Evolutionary conservation across 23 red algal species (phyloP).

Genomic region (Gracilaria gracilis): DNA sequence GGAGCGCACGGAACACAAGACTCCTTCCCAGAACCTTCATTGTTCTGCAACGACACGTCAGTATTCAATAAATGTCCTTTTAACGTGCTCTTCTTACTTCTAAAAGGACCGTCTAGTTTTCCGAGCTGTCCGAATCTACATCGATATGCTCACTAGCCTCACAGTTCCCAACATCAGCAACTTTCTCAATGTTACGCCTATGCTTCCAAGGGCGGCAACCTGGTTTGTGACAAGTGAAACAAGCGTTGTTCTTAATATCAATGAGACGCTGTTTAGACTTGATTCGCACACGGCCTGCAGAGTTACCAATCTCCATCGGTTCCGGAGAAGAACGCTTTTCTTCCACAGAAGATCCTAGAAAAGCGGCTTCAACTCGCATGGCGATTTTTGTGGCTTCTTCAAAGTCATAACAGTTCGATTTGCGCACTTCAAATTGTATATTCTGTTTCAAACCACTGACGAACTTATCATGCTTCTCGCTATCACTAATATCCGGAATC

Average conservation of each 20-base stretch:
- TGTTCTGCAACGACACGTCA: neutral
- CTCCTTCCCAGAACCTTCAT: neutral
- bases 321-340: neutral
- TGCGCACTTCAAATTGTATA: slow-evolving; percentile 22
- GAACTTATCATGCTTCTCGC: slow-evolving; percentile 1
- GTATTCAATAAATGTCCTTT: neutral
- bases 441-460: slow-evolving; percentile 21
- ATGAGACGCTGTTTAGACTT: neutral
- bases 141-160: neutral
- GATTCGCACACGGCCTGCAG: neutral
- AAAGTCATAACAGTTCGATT: slow-evolving; percentile 17
- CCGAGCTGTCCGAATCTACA: neutral
- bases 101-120: neutral
- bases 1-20: neutral
- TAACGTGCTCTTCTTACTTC: neutral
- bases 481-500: slow-evolving; percentile 25
- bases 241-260: slow-evolving; percentile 26
- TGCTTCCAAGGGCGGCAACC: slow-evolving; percentile 42
- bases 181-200: neutral
- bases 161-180: neutral
- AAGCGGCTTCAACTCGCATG: slow-evolving; percentile 25
- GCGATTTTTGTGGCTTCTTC: slow-evolving; percentile 22
- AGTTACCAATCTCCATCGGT: slow-evolving; percentile 45
- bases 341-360: neutral
- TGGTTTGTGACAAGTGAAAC: slow-evolving; percentile 35